phyloP scores from a whole-genome alignment of 768 basidiomycete genomes.

The Hydnum rufescens region DNA sequence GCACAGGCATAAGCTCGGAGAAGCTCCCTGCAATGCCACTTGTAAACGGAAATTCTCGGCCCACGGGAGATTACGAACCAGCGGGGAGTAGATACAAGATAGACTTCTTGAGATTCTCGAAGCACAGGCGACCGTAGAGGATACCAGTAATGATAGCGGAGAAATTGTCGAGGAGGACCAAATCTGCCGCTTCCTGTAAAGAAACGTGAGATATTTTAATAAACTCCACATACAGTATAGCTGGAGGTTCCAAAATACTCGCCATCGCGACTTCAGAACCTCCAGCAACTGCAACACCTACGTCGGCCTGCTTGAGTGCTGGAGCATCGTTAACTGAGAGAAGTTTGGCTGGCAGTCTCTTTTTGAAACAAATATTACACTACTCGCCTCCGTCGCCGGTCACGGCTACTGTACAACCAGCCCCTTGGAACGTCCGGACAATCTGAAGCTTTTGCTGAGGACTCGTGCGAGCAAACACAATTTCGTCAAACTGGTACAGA shows the following conservation, averaged over 20 bases:
- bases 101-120: constrained; percentile 49
- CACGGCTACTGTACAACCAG: constrained; percentile 56
- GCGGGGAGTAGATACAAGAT: constrained; percentile 33
- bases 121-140: constrained; percentile 21
- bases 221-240: constrained; percentile 26
- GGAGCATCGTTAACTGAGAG: not conserved
- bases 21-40: not conserved
- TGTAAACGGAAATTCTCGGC: too few relatives aligned
- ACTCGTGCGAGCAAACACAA: constrained; percentile 52
- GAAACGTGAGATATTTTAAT: constrained; percentile 63
- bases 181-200: constrained; percentile 55
- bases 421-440: constrained; percentile 49
- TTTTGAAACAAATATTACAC: constrained; percentile 50
- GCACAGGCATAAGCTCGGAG: not conserved
- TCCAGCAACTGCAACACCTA: not conserved
- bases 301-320: constrained; percentile 35
- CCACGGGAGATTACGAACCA: too few relatives aligned
- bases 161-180: constrained; percentile 56
- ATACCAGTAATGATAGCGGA: constrained; percentile 36
- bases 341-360: not conserved
- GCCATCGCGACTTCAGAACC: not conserved
- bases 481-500: too few relatives aligned
- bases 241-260: too few relatives aligned
- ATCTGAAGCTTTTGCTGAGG: constrained; percentile 59
- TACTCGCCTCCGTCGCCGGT: constrained; percentile 34